These are phyloP conservation scores for Vaccinium corymbosum DNA, from an alignment of 148 eudicot species.

Conservation along the genomic window DNA sequence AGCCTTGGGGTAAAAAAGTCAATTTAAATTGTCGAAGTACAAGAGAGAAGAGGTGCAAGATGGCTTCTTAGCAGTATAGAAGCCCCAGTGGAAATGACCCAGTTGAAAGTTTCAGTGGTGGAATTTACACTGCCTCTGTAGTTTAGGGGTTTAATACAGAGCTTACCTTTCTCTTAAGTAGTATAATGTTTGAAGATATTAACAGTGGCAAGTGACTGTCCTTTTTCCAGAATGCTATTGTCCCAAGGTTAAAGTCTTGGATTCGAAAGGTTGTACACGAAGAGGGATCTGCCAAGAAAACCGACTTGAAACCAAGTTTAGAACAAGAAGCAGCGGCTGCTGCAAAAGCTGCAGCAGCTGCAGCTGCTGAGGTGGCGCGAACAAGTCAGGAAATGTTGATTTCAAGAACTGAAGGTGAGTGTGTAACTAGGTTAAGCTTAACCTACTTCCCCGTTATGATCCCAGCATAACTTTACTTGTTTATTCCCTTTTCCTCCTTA, in stretches of 20 bases:
- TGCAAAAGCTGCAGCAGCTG: conserved; percentile 86
- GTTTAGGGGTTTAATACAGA: background rate
- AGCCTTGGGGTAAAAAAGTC: background rate
- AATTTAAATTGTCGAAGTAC: background rate
- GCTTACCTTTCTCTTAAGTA: background rate
- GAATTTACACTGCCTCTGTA: background rate
- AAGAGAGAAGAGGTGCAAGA: background rate
- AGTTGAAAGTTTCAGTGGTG: background rate
- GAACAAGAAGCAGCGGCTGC: conserved; percentile 89
- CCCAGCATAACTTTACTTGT: background rate
- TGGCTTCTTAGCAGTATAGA: conserved; percentile 3
- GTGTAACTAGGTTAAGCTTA: conserved; percentile 4
- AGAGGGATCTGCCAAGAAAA: conserved; percentile 26
- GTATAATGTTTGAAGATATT: background rate
- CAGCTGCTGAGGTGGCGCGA: conserved; percentile 86
- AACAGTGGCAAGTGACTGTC: conserved; percentile 10
- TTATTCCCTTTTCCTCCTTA: conserved; percentile 4
- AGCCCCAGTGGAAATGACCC: background rate
- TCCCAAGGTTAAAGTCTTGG: conserved; percentile 91
- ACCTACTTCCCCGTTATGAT: background rate
- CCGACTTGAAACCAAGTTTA: conserved; percentile 43
- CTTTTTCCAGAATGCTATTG: conserved; percentile 54
- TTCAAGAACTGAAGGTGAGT: conserved; percentile 65
- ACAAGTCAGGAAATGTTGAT: conserved; percentile 81
- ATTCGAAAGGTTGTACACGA: conserved; percentile 67